These are phyloP conservation scores for Maudiozyma bulderi DNA, from an alignment of 805 yeast species.

Conservation along the genomic window DNA sequence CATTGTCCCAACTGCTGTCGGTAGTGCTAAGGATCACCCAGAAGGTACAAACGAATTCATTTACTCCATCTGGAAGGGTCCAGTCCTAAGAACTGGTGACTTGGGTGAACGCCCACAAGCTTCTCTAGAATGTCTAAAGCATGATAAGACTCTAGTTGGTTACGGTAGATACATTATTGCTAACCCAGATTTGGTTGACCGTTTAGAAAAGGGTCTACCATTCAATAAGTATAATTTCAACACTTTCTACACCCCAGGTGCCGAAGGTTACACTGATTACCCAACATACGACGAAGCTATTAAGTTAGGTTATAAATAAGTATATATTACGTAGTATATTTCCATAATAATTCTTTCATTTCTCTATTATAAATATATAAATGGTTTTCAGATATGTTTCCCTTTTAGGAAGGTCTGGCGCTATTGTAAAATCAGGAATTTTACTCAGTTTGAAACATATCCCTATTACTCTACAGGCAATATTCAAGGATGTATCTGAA, in stretches of 20 bases:
- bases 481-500: too few relatives aligned
- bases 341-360: too few relatives aligned
- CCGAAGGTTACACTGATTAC: conserved; percentile 16
- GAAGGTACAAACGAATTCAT: conserved; percentile 30
- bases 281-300: conserved; percentile 14
- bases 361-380: too few relatives aligned
- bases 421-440: too few relatives aligned
- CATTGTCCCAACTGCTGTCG: conserved; percentile 4
- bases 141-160: conserved; percentile 35
- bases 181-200: conserved; percentile 33
- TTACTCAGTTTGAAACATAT: too few relatives aligned
- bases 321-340: neutral
- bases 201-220: conserved; percentile 32
- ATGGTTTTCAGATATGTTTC: too few relatives aligned
- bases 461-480: too few relatives aligned
- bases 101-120: conserved; percentile 18
- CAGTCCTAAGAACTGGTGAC: conserved; percentile 33
- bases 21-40: conserved; percentile 18
- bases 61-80: conserved; percentile 36
- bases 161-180: conserved; percentile 31
- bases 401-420: too few relatives aligned
- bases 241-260: conserved; percentile 41
- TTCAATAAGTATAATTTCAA: conserved; percentile 37
- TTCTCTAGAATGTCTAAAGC: conserved; percentile 24
- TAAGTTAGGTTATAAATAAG: conserved; percentile 4